Conservation (phyloP, 108 stramenopile species). For the Phaeodactylum tricornutum region DNA sequence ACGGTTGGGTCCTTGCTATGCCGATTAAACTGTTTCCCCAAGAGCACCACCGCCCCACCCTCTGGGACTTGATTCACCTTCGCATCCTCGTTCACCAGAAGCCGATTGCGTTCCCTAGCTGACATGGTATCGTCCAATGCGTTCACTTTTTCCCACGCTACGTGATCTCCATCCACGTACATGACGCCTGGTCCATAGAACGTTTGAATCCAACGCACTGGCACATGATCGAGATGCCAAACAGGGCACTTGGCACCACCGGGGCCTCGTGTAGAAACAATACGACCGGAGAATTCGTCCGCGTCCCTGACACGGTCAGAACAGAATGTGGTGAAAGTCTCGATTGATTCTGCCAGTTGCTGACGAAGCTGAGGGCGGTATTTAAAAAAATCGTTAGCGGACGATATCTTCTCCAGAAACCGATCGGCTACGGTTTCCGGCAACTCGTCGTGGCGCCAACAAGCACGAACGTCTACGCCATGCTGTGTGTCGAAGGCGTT, state of each 20-base stretch:
- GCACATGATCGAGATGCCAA: conserved; percentile 59
- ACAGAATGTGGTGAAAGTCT: background rate
- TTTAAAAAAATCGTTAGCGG: too few species aligned
- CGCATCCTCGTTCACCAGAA: background rate
- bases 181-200: conserved; percentile 44
- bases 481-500: too few species aligned
- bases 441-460: too few species aligned
- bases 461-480: too few species aligned
- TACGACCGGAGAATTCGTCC: conserved; percentile 21
- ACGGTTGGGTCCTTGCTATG: background rate
- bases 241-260: conserved; percentile 41
- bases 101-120: conserved; percentile 6
- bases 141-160: conserved; percentile 10
- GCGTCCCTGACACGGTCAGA: background rate
- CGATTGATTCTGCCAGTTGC: background rate
- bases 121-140: conserved; percentile 30
- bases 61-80: conserved; percentile 16
- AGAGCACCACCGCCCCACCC: conserved; percentile 39
- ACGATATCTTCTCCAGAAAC: too few species aligned
- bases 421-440: too few species aligned
- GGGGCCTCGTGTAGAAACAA: conserved; percentile 28
- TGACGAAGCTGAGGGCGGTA: too few species aligned
- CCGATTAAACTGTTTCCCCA: conserved; percentile 31
- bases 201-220: conserved; percentile 35
- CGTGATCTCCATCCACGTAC: conserved; percentile 15